Conservation (phyloP, 148 eudicot genomes). For the Chenopodium suecicum region DNA sequence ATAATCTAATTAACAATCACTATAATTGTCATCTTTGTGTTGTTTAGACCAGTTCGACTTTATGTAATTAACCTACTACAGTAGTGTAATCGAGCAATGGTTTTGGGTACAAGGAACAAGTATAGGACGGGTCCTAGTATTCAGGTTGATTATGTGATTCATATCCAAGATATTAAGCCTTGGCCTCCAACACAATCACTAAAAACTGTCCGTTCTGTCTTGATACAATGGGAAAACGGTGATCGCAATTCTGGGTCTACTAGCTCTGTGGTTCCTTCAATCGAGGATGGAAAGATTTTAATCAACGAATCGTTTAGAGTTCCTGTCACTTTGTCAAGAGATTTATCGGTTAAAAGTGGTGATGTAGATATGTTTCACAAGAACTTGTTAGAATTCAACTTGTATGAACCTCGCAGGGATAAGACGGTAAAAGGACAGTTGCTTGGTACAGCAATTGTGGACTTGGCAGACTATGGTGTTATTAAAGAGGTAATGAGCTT, state of each 20-base stretch:
- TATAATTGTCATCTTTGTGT: neutral
- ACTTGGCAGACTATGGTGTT: constrained; percentile 74
- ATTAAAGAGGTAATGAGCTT: constrained; percentile 45
- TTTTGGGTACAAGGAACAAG: constrained; percentile 62
- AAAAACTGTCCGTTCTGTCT: constrained; percentile 61
- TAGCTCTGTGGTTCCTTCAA: constrained; percentile 57
- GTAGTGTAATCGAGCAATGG: constrained; percentile 37
- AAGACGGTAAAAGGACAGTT: constrained; percentile 73
- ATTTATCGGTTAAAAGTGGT: constrained; percentile 54
- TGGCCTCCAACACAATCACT: constrained; percentile 96
- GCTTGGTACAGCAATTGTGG: constrained; percentile 70
- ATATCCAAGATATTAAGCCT: constrained; percentile 83
- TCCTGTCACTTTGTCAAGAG: constrained; percentile 49
- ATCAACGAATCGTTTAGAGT: constrained; percentile 78
- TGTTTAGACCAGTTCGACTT: neutral
- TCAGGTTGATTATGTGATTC: constrained; percentile 61
- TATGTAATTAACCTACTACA: neutral
- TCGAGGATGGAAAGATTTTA: constrained; percentile 70
- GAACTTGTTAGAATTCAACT: constrained; percentile 77
- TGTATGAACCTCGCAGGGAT: constrained; percentile 82
- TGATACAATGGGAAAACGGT: constrained; percentile 85
- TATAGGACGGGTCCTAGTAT: constrained; percentile 60
- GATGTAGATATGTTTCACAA: constrained; percentile 57
- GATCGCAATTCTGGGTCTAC: constrained; percentile 67
- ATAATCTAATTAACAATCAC: neutral